phyloP scores from a whole-genome alignment of 805 yeast species.

The Candida montana region DNA sequence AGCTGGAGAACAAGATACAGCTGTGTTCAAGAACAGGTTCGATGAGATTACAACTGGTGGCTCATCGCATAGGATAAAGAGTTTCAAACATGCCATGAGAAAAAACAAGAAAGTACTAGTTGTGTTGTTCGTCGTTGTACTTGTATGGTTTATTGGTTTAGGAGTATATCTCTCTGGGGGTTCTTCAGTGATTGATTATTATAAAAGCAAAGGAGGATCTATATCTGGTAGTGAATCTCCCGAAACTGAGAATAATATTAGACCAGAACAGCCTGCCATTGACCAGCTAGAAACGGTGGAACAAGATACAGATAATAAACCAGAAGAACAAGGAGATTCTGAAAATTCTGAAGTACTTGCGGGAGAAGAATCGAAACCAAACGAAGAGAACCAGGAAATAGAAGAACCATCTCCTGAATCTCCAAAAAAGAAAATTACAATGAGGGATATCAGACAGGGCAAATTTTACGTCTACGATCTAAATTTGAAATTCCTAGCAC shows the following conservation, averaged over 20 bases:
- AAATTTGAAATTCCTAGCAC: slow-evolving; percentile 13
- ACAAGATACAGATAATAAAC: slow-evolving; percentile 1
- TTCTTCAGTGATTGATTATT: slow-evolving; percentile 19
- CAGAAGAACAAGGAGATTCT: neutral
- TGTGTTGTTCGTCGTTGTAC: slow-evolving; percentile 6
- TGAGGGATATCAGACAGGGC: slow-evolving; percentile 19
- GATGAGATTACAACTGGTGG: slow-evolving; percentile 10
- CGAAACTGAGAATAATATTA: slow-evolving; percentile 8
- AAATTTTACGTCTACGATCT: slow-evolving; percentile 12
- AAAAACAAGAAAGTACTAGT: slow-evolving; percentile 15
- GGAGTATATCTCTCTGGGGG: slow-evolving; percentile 11
- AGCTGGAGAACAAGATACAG: slow-evolving; percentile 5
- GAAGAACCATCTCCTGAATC: neutral
- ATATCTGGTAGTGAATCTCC: slow-evolving; percentile 3
- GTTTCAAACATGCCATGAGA: slow-evolving; percentile 5
- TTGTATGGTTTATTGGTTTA: slow-evolving; percentile 17
- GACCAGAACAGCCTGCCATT: neutral
- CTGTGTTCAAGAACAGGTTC: slow-evolving; percentile 14
- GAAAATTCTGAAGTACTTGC: neutral
- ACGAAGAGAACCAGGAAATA: neutral
- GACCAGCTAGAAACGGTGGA: too few species aligned
- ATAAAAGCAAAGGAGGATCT: slow-evolving; percentile 14
- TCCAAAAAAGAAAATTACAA: slow-evolving; percentile 10
- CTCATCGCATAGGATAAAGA: neutral
- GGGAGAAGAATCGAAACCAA: neutral